A percentile compares a stretch with the other conserved stretches of the same genome.
Conservation (phyloP, 306 rosid genomes). For the Fagus sylvatica region DNA sequence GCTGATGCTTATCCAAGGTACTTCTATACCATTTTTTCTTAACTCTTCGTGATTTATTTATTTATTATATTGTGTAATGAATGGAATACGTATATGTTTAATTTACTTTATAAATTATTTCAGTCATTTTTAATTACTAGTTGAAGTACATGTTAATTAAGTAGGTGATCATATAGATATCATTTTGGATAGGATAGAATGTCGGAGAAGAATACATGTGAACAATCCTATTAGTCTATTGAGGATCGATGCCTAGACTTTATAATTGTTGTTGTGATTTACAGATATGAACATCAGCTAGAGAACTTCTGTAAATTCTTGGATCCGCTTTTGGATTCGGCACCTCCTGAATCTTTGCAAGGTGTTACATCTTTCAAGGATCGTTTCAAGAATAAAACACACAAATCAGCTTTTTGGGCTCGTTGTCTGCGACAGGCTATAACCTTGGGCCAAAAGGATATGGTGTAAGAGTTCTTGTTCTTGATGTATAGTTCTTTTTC, state of each 20-base stretch:
- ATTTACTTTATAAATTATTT: no score
- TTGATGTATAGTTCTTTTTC: conserved; percentile 22
- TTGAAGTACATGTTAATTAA: no score
- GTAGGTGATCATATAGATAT: no score
- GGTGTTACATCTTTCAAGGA: conserved; percentile 52
- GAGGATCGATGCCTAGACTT: no score
- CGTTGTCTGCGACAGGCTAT: conserved; percentile 58
- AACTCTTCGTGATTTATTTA: not conserved
- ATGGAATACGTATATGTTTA: no score
- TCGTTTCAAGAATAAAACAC: conserved; percentile 62
- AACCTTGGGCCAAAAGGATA: conserved; percentile 78
- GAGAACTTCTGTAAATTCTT: conserved; percentile 80
- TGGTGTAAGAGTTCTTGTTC: conserved; percentile 65
- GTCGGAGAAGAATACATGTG: no score
- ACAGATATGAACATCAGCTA: conserved; percentile 81
- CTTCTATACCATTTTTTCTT: not conserved
- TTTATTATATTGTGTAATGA: no score
- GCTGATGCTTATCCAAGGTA: conserved; percentile 87
- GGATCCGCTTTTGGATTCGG: conserved; percentile 79
- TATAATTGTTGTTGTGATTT: not conserved
- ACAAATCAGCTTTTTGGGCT: conserved; percentile 83
- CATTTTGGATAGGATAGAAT: no score
- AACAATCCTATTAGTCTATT: no score
- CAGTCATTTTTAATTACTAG: no score
- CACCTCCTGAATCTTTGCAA: conserved; percentile 78